phyloP scores from a whole-genome alignment of 352 stramenopile genomes.

The Globisporangium apiculatum region DNA sequence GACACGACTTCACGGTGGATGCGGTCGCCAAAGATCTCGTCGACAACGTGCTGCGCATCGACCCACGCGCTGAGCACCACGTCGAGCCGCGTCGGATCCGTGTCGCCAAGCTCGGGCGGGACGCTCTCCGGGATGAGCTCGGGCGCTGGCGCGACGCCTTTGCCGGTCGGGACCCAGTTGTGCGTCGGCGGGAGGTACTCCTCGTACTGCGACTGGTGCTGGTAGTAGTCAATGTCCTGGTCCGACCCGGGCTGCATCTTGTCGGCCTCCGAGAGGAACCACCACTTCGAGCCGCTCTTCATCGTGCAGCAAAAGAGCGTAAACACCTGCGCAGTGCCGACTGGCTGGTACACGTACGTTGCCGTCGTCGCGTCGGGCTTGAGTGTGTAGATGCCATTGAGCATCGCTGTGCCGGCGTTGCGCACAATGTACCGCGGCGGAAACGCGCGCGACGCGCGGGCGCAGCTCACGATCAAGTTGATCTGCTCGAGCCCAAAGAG shows the following conservation, averaged over 20 bases:
- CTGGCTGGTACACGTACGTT: constrained; percentile 69
- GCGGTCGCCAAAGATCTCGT: constrained; percentile 84
- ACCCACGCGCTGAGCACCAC: constrained; percentile 74
- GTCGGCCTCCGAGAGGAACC: constrained; percentile 98
- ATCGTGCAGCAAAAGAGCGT: constrained; percentile 98
- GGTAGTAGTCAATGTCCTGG: constrained; percentile 99
- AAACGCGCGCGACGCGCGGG: constrained; percentile 75
- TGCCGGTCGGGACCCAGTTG: constrained; percentile 87
- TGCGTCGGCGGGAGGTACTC: constrained; percentile 86
- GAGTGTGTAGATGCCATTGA: constrained; percentile 93
- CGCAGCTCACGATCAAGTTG: constrained; percentile 87
- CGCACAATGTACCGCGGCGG: constrained; percentile 84
- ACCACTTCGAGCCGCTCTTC: constrained; percentile 98
- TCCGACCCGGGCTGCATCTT: constrained; percentile 95
- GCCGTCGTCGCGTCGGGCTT: constrained; percentile 53
- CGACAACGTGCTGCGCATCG: constrained; percentile 59
- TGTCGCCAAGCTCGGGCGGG: constrained; percentile 38
- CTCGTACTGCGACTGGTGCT: constrained; percentile 94
- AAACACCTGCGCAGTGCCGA: constrained; percentile 74
- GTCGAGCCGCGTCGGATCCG: constrained; percentile 52
- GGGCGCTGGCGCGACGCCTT: constrained; percentile 60
- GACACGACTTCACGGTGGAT: constrained; percentile 88
- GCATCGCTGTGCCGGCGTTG: constrained; percentile 84
- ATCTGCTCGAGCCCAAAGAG: constrained; percentile 94
- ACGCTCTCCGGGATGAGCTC: constrained; percentile 65